Conservation (phyloP, 371 early-diverging fungal species). For the Umbelopsis sp. region DNA sequence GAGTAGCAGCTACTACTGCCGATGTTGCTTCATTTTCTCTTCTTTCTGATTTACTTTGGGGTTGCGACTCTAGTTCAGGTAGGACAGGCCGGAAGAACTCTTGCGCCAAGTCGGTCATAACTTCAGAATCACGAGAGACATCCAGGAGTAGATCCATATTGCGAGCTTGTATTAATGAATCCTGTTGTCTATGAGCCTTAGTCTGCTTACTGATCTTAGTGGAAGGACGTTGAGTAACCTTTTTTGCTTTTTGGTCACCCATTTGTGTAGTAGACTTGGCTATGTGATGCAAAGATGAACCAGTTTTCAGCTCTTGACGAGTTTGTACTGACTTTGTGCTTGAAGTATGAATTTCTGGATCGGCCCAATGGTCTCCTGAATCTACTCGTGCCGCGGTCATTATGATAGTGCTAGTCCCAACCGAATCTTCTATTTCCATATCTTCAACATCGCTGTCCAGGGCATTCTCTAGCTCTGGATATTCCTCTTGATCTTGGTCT, state of each 20-base stretch:
- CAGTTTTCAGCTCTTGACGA: no score
- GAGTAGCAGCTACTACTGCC: neutral
- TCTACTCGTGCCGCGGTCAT: neutral
- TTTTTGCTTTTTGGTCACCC: no score
- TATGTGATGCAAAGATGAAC: no score
- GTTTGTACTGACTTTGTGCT: no score
- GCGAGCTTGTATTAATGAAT: neutral
- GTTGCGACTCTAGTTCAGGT: neutral
- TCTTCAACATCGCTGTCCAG: neutral
- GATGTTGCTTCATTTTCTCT: neutral
- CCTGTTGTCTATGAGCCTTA: neutral
- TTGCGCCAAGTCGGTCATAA: neutral
- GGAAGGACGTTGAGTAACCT: no score
- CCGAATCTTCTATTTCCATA: constrained; percentile 5
- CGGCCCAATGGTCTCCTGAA: no score
- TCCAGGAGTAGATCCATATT: neutral
- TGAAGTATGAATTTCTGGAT: no score
- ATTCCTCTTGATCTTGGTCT: no score
- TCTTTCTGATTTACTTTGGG: neutral
- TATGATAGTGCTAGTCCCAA: neutral
- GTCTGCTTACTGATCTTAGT: no score
- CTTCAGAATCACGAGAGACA: neutral
- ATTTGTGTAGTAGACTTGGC: no score
- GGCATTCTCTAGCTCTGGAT: neutral
- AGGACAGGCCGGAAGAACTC: neutral